These are phyloP conservation scores for Begonia fuchsioides DNA, from an alignment of 306 rosid species.

Conservation along the genomic window DNA sequence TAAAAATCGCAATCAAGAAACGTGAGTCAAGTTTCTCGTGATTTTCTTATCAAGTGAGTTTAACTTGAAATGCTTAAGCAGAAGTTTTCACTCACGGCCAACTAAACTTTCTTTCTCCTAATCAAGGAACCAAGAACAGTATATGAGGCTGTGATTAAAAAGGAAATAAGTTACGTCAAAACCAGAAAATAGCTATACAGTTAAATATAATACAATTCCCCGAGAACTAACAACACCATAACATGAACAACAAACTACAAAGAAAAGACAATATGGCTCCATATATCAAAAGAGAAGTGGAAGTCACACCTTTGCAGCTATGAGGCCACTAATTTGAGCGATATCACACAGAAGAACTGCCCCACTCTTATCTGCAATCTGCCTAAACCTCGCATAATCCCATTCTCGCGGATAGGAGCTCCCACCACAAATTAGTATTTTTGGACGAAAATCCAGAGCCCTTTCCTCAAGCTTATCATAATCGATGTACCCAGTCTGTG, in stretches of 20 bases:
- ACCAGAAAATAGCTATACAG: not conserved
- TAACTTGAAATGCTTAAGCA: too few species aligned
- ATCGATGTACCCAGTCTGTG: conserved; percentile 66
- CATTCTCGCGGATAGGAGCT: conserved; percentile 89
- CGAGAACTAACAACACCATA: too few species aligned
- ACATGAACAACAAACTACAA: not conserved
- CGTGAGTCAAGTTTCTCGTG: too few species aligned
- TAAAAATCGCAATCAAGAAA: too few species aligned
- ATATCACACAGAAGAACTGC: conserved; percentile 81
- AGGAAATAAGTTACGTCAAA: not conserved
- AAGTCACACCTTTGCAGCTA: conserved; percentile 76
- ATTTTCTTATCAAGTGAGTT: too few species aligned
- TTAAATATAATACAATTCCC: not conserved
- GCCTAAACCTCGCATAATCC: conserved; percentile 86
- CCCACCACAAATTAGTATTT: conserved; percentile 90
- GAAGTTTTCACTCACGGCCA: too few species aligned
- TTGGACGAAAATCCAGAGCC: conserved; percentile 94
- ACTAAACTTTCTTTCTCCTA: not conserved
- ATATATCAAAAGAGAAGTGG: not conserved
- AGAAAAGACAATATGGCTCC: not conserved
- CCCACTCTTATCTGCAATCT: conserved; percentile 80
- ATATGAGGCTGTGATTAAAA: not conserved
- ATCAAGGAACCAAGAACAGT: not conserved
- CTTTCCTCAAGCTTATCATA: conserved; percentile 88
- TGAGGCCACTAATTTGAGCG: conserved; percentile 89